These are phyloP conservation scores for Sugiyamaella americana DNA, from an alignment of 805 yeast genomes.

Conservation along the genomic window DNA sequence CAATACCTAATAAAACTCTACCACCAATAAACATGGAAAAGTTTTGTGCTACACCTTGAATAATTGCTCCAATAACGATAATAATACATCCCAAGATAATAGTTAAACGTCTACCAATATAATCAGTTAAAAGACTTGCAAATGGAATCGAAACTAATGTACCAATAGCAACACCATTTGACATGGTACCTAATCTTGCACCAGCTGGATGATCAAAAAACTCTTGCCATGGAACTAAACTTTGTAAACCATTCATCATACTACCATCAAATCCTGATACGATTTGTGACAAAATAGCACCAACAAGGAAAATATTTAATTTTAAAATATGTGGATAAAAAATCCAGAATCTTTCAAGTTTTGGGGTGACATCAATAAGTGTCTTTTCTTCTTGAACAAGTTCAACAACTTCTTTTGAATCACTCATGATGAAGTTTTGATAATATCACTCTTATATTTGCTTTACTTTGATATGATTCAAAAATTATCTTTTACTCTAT, in stretches of 20 bases:
- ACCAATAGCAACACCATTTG: slow-evolving; percentile 39
- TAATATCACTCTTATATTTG: too few species aligned
- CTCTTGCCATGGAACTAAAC: slow-evolving; percentile 23
- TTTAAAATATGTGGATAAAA: slow-evolving; percentile 8
- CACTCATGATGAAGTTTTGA: slow-evolving; percentile 3
- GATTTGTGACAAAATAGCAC: slow-evolving; percentile 7
- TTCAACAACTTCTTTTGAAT: not conserved
- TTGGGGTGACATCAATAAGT: slow-evolving; percentile 9
- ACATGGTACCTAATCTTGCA: slow-evolving; percentile 13
- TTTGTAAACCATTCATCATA: slow-evolving; percentile 17
- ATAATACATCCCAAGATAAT: slow-evolving; percentile 46
- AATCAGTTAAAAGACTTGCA: slow-evolving; percentile 55
- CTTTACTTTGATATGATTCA: too few species aligned
- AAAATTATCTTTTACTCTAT: too few species aligned
- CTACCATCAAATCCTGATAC: slow-evolving; percentile 19
- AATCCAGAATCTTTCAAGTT: slow-evolving; percentile 11
- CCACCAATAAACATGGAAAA: slow-evolving; percentile 66
- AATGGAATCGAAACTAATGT: slow-evolving; percentile 64
- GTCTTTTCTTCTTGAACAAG: slow-evolving; percentile 1
- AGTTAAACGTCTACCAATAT: slow-evolving; percentile 56
- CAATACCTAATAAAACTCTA: slow-evolving; percentile 63
- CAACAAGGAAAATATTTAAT: slow-evolving; percentile 7
- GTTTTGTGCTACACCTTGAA: slow-evolving; percentile 33
- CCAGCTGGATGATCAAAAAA: slow-evolving; percentile 15
- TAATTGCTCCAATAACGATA: slow-evolving; percentile 55